Base-by-base conservation (phyloP, 129 eudicot genomes). In the Centella asiatica region DNA sequence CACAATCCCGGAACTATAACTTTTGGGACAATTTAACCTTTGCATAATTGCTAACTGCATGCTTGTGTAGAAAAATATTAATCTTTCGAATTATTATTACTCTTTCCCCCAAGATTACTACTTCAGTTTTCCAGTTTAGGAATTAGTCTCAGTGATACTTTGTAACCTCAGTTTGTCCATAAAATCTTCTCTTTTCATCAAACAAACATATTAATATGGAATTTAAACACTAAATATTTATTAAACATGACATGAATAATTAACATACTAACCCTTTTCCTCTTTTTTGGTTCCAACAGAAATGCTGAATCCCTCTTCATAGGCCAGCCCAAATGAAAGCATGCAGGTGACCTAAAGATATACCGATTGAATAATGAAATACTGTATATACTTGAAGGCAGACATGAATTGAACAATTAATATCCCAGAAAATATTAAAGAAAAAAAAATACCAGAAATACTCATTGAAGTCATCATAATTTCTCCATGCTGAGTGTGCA, bases 401-500 rank as follows among this genome's bases (percentile, higher is more conserved):
- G 2, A 4, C 12, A 25, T 13, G 1, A 46, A 64, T 4, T 26
- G 2, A 42, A 12, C 5, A 57, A 29, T 28, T 27, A 54, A 29
- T 32, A 50, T 27, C 32, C 6, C 8, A 28, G 13, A 6, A 24
- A 47, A 46, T 10, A 32, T 44, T 33, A 36, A 52, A 26, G 2
- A 54, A 57, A 29, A 61, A 37, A 31, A 68, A 69, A 62, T 24
- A 87, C 99, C 99, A 93, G 81, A 93, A 93, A 82, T 93, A 93
- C 62, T 93, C 99, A 52, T 93, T 93, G 65, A 93, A 93, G 73
- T 93, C 99, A 32, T 93, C 99, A 73, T 93, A 93, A 68, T 93
- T 93, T 66, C 99, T 70, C 99, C 99, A 93, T 56, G 83, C 75
- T 46, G 99, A 93, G 76, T 93, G 99, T 27, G 96, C 88, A 62